Conservation (phyloP, 768 basidiomycete genomes). For the Dendrothele bispora region DNA sequence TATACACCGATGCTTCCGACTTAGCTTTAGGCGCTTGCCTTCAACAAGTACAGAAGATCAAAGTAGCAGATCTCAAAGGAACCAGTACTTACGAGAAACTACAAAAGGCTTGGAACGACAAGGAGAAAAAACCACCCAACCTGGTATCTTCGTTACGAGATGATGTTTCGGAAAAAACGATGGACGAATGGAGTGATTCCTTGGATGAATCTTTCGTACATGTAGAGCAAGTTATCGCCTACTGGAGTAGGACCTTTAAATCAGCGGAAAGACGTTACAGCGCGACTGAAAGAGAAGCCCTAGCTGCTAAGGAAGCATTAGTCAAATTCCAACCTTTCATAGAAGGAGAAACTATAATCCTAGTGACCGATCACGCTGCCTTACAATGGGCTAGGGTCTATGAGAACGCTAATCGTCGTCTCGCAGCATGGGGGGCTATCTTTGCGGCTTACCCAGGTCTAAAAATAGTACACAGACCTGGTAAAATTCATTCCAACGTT, state of each 20-base stretch:
- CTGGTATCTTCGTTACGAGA: constrained; percentile 7
- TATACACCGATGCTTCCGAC: constrained; percentile 27
- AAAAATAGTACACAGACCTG: neutral
- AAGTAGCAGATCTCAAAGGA: constrained; percentile 8
- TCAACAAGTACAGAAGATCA: constrained; percentile 14
- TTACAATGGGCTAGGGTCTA: constrained; percentile 13
- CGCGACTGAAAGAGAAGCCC: constrained; percentile 24
- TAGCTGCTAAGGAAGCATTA: too few relatives aligned
- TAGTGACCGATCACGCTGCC: constrained; percentile 15
- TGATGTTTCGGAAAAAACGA: neutral
- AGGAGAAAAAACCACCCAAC: constrained; percentile 10
- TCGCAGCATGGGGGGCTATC: constrained; percentile 25
- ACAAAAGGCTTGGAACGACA: constrained; percentile 6
- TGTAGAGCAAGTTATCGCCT: constrained; percentile 23
- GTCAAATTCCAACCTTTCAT: constrained; percentile 27
- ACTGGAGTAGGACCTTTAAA: constrained; percentile 23
- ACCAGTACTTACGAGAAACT: constrained; percentile 6
- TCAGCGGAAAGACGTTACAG: constrained; percentile 23
- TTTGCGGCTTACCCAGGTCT: constrained; percentile 22
- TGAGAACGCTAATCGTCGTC: constrained; percentile 16
- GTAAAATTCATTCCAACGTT: constrained; percentile 1
- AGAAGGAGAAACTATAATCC: constrained; percentile 22
- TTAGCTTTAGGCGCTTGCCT: constrained; percentile 16
- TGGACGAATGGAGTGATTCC: neutral
- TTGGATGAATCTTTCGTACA: constrained; percentile 18